Evolutionary conservation across 257 asterid species (phyloP), one percentile per base, ranked within the genome.

Genomic region (Forsythia viridissima): DNA sequence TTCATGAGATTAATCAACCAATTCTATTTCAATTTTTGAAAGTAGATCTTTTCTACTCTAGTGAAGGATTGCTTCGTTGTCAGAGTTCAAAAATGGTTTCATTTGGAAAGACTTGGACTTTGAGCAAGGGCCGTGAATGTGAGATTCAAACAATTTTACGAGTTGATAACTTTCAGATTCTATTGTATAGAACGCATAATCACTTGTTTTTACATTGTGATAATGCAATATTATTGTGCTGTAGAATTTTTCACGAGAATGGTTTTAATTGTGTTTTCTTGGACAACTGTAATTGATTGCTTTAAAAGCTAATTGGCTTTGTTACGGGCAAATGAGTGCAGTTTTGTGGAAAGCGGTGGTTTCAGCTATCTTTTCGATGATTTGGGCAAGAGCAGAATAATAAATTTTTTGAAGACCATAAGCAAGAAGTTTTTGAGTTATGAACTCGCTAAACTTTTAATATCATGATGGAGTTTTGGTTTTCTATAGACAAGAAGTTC

Each of bases 101-200:
- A 12, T 21, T 43, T 44, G 74, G 77, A 66, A 61, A 72, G 51
- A 40, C n/a, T 59, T 55, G 79, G 21, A 70, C 65, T 52, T 42
- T 44, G 41, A 34, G 38, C 52, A 36, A 43, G 74, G 15, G 37
- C 24, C 46, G 38, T 46, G 18, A 21, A 68, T 20, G n/a, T 61
- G 63, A 68, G 73, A 70, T 75, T 69, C 70, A 40, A 18, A 78
- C 51, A 6, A 18, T 12, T 52, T 74, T 43, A 41, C 3, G 57
- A 21, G 9, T 68, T 55, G 40, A 39, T 43, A 37, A 48, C 57
- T 74, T 77, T 6, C 44, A 6, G 12, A 15, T 13, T 15, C 30
- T 55, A 55, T 2, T 55, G 16, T 55, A 24, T 18, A 10, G 5
- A 55, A 55, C 4, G 8, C 16, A 5, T 16, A 6, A 55, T 16